Conservation (phyloP, 495 filamentous ascomycete genomes). For the Penicillium angulare region DNA sequence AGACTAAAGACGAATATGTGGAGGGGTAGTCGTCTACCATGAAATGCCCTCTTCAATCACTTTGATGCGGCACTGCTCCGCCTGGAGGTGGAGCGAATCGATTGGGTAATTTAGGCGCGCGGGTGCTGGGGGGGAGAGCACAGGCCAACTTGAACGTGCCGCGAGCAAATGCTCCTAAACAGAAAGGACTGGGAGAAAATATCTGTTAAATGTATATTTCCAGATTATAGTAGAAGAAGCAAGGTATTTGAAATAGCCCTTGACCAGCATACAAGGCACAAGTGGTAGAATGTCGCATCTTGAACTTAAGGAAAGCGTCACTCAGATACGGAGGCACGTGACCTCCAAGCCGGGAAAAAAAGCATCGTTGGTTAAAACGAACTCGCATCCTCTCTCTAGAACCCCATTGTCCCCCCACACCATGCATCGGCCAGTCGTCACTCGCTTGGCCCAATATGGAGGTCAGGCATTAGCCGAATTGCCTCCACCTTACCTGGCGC, state of each 20-base stretch:
- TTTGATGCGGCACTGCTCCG: conserved; percentile 39
- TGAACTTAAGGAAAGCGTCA: neutral
- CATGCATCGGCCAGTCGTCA: conserved; percentile 41
- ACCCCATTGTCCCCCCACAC: conserved; percentile 18
- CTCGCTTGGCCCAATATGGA: conserved; percentile 37
- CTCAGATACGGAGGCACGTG: conserved; percentile 17
- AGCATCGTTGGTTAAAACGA: conserved; percentile 5
- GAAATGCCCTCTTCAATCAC: conserved; percentile 32
- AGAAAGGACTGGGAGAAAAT: neutral
- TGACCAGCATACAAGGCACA: neutral
- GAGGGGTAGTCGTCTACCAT: conserved; percentile 27
- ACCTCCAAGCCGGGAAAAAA: conserved; percentile 22
- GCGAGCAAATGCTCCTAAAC: neutral
- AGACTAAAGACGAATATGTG: conserved; percentile 14
- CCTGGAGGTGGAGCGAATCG: conserved; percentile 38
- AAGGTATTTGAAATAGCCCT: neutral
- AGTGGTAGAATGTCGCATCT: neutral
- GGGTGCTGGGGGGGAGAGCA: conserved; percentile 28
- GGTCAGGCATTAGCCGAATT: conserved; percentile 33
- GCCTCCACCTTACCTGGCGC: conserved; percentile 45
- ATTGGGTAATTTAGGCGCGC: conserved; percentile 38
- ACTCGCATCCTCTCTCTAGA: neutral
- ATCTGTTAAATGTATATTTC: too few species aligned
- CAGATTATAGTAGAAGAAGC: neutral
- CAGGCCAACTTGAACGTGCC: conserved; percentile 15